phyloP scores from a whole-genome alignment of 345 rosid species.

The Alliaria petiolata region DNA sequence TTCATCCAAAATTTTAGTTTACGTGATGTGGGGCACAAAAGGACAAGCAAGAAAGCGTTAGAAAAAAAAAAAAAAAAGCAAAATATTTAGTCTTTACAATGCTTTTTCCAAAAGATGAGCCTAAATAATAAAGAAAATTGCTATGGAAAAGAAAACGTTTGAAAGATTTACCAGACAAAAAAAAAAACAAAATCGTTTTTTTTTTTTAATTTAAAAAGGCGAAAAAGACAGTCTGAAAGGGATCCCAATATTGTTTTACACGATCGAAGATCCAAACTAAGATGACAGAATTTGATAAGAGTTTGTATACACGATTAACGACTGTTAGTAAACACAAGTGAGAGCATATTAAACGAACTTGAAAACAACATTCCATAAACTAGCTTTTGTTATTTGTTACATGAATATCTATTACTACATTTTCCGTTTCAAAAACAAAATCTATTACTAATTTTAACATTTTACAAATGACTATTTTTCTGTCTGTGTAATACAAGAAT shows the following conservation, averaged over 20 bases:
- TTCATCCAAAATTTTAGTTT: conserved; percentile 1
- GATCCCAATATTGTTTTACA: not conserved
- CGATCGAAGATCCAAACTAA: not conserved
- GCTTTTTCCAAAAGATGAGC: conserved; percentile 31
- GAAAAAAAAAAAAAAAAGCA: not conserved
- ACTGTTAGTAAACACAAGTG: not conserved
- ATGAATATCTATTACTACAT: not conserved
- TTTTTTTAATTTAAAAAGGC: not conserved
- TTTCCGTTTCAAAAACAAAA: too few relatives aligned
- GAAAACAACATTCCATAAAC: not conserved
- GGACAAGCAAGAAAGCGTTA: conserved; percentile 11
- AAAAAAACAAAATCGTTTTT: not conserved
- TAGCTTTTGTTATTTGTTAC: not conserved
- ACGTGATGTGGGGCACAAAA: conserved; percentile 1
- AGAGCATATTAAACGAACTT: not conserved
- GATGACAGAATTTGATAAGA: not conserved
- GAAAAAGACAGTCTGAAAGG: not conserved
- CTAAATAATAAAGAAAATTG: not conserved
- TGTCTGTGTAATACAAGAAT: not conserved
- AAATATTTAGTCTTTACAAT: not conserved
- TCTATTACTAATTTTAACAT: not conserved
- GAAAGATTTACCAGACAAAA: conserved; percentile 1
- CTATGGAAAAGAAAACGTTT: not conserved
- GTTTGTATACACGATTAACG: not conserved
- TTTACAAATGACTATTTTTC: not conserved